phyloP scores from a whole-genome alignment of 176 grass and related monocot genomes.

The Phyllostachys edulis region DNA sequence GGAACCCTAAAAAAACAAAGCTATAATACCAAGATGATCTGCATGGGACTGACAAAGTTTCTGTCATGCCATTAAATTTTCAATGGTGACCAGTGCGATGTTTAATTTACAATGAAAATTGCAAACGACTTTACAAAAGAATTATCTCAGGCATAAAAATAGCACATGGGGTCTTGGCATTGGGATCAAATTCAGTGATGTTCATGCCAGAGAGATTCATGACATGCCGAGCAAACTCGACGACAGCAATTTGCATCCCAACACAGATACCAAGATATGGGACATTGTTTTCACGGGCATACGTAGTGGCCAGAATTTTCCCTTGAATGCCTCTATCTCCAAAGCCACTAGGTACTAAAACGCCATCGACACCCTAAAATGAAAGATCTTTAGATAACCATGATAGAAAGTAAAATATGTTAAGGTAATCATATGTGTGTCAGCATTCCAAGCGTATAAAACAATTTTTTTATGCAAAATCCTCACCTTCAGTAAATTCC shows the following conservation, averaged over 20 bases:
- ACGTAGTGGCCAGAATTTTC: constrained; percentile 78
- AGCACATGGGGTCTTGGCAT: constrained; percentile 54
- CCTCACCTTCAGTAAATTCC: constrained; percentile 65
- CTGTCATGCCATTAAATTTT: not conserved
- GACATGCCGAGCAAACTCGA: constrained; percentile 70
- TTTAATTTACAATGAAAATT: not conserved
- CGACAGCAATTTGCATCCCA: constrained; percentile 81
- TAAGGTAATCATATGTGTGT: not conserved
- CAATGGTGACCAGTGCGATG: not conserved
- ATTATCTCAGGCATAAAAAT: constrained; percentile 85
- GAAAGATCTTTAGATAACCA: constrained; percentile 34
- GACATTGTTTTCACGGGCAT: constrained; percentile 73
- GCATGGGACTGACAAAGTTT: not conserved
- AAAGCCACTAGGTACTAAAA: constrained; percentile 84
- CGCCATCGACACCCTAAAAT: constrained; percentile 59
- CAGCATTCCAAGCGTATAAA: not conserved
- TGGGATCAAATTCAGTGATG: constrained; percentile 67
- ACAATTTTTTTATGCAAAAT: not conserved
- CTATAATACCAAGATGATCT: not conserved
- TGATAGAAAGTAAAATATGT: not conserved
- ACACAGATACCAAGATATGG: constrained; percentile 82
- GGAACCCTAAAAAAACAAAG: constrained; percentile 52
- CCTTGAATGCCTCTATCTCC: constrained; percentile 84
- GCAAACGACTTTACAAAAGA: not conserved
- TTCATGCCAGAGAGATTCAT: constrained; percentile 57